phyloP scores from a whole-genome alignment of 495 filamentous ascomycete genomes.

The Neurospora sp. region DNA sequence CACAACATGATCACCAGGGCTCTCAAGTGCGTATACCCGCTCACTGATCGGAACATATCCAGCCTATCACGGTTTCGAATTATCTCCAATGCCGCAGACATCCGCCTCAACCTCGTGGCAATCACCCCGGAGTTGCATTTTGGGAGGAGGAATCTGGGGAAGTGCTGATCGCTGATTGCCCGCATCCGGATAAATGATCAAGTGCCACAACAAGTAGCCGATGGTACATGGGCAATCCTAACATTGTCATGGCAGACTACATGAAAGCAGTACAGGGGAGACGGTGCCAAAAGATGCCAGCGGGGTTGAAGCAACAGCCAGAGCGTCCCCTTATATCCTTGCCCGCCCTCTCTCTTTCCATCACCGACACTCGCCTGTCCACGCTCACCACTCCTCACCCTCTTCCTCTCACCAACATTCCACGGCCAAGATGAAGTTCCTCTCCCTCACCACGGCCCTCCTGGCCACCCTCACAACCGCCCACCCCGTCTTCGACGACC shows the following conservation, averaged over 20 bases:
- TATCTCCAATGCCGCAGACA: neutral
- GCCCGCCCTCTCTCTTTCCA: too few species aligned
- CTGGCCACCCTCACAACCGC: neutral
- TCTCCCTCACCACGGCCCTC: neutral
- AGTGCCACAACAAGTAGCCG: too few species aligned
- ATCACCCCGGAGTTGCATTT: neutral
- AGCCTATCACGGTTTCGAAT: neutral
- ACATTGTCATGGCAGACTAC: too few species aligned
- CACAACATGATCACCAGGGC: too few species aligned
- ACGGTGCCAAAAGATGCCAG: too few species aligned
- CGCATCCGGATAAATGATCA: neutral
- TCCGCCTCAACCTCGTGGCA: neutral
- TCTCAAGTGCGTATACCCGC: too few species aligned
- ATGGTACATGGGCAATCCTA: too few species aligned
- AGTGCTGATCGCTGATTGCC: neutral
- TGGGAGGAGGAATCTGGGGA: neutral
- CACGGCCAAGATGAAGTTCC: neutral
- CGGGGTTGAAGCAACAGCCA: too few species aligned
- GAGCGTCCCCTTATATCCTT: too few species aligned
- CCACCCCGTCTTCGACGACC: constrained; percentile 1
- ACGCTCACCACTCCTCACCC: neutral
- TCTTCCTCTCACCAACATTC: neutral
- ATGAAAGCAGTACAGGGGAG: too few species aligned
- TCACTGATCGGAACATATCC: neutral
- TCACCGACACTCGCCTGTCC: too few species aligned